Percentiles rank a stretch among this genome's conserved stretches.
phyloP scores from a whole-genome alignment of 2,329 filamentous ascomycete genomes.

The Pseudogymnoascus sp. region DNA sequence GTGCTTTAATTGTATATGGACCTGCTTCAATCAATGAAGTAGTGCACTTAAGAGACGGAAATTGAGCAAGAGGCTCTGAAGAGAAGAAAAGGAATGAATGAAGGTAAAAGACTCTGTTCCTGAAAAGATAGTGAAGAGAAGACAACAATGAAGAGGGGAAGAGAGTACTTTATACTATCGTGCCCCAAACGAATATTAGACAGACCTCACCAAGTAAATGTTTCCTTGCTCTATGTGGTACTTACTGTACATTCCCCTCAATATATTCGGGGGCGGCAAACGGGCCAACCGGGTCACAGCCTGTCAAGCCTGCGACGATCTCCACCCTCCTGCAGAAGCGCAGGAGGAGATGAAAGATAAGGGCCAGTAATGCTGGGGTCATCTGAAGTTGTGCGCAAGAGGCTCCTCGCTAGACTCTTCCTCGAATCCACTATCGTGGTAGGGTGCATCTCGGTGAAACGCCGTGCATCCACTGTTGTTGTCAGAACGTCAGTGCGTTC shows the following conservation, averaged over 20 bases:
- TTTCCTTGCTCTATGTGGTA: not conserved
- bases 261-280: not conserved
- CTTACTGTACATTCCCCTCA: not conserved
- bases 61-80: not conserved
- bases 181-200: not conserved
- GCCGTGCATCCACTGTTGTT: not conserved
- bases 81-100: not conserved
- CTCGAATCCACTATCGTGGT: not conserved
- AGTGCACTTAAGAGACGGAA: not conserved
- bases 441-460: not conserved
- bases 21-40: slow-evolving; percentile 24
- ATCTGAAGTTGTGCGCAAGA: not conserved
- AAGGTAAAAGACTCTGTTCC: not conserved
- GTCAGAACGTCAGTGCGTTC: not conserved
- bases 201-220: not conserved
- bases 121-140: not conserved
- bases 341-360: not conserved
- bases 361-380: not conserved
- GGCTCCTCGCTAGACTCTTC: not conserved
- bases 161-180: slow-evolving; percentile 1
- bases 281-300: not conserved
- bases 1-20: slow-evolving; percentile 12
- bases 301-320: not conserved
- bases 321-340: not conserved
- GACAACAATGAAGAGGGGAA: not conserved